Base-by-base conservation (phyloP, 495 filamentous ascomycete genomes). In the Ascobolus immersus region DNA sequence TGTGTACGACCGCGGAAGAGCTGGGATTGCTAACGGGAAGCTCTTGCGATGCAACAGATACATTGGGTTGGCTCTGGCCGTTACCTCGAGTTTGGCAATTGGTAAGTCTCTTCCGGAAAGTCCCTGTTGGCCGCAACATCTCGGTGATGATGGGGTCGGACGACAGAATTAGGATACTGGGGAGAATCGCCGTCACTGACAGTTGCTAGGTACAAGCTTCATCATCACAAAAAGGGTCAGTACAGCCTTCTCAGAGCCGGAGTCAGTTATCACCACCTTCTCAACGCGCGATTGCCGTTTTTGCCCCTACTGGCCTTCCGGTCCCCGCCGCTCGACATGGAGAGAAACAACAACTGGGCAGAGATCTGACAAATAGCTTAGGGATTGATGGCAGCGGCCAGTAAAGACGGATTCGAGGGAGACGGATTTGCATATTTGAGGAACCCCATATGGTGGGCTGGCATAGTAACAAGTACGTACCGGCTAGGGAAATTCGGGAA, bases 381-480 rank as follows among this genome's bases (percentile, higher is more conserved):
- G 78, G 86, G 86, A 31, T 64, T 96, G 36, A 77, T 77, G 52
- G 77, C 89, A 43, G 75, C 84, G 34, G 76, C 74, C 42, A 74
- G 86, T 56, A 62, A 67, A 48, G 80, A 89, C 55, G 86, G 89
- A 22, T 96, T 94, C 51, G 81, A 92, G 49, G 86, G 89, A 36
- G 86, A 94, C 45, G 89, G 89, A 24, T 96, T 77, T 52, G 67
- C 76, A 54, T 96, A 96, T 56, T 47, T 96, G 38, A 75, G 67
- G 48, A 93, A 69, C 52, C 81, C 86, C 3, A 64, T 77, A 51
- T 96, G 86, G 86, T 96, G 86, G 86, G 73, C 61, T 24, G 86
- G 86, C 38, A 89, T 92, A 41, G 53, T 70, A 42, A 89, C 77
- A 47, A 64, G 80, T 90, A 71, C 47, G 71, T 7, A 25, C 8